These are phyloP conservation scores for Stephania japonica DNA, from an alignment of 164 flowering plant species.

Conservation along the genomic window DNA sequence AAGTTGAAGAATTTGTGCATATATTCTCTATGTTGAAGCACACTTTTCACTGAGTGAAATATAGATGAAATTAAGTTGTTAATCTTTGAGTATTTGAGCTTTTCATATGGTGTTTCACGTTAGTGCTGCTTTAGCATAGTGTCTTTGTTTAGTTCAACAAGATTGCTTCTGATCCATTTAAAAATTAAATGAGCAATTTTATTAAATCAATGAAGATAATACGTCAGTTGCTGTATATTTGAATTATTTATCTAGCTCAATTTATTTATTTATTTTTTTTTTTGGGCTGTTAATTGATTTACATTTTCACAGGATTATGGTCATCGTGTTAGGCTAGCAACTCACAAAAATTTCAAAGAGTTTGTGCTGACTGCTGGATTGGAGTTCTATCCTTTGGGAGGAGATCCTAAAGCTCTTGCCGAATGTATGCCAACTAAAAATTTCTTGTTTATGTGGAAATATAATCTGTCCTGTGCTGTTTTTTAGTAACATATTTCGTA, in stretches of 20 bases:
- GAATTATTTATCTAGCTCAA: neutral
- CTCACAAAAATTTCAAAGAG: constrained; percentile 96
- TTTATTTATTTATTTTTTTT: no score
- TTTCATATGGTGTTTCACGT: neutral
- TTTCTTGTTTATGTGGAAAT: neutral
- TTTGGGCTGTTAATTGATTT: constrained; percentile 7
- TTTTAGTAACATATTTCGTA: neutral
- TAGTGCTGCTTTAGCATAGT: neutral
- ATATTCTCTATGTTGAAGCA: no score
- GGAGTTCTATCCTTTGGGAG: constrained; percentile 96
- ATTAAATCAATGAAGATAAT: neutral
- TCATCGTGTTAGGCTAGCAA: constrained; percentile 96
- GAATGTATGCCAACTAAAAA: constrained; percentile 62
- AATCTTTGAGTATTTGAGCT: neutral
- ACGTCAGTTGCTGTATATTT: neutral
- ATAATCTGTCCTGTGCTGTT: neutral
- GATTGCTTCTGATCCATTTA: neutral
- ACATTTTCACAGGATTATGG: constrained; percentile 68
- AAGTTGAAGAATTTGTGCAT: no score
- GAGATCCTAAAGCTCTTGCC: constrained; percentile 98
- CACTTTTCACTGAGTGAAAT: no score
- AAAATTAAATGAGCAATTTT: neutral
- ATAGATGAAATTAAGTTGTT: no score
- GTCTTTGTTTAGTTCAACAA: neutral
- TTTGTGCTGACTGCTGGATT: constrained; percentile 94